Conservation (phyloP, 306 rosid genomes). For the Begonia peltatifolia region DNA sequence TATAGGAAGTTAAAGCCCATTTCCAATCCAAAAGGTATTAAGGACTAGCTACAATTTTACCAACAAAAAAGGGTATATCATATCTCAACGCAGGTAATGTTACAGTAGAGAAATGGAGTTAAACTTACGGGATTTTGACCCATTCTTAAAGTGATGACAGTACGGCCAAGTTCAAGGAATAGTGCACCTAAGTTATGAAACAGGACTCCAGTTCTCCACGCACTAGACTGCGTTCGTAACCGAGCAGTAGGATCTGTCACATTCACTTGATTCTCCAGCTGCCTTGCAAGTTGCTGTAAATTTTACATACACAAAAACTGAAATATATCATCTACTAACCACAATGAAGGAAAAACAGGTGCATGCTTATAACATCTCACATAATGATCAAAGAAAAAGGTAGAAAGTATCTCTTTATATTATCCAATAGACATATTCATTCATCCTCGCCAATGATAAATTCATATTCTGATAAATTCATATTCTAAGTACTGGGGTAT, state of each 20-base stretch:
- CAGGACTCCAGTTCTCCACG: slow-evolving; percentile 50
- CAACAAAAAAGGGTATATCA: no score
- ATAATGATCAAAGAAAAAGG: background rate
- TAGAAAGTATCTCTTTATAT: no score
- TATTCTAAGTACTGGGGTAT: no score
- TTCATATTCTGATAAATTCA: background rate
- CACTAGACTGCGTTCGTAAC: slow-evolving; percentile 45
- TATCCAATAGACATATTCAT: background rate
- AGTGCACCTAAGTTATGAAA: slow-evolving; percentile 80
- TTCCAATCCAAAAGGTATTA: no score
- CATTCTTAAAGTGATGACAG: slow-evolving; percentile 74
- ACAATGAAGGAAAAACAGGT: slow-evolving; percentile 7
- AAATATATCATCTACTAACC: slow-evolving; percentile 10
- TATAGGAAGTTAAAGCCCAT: no score
- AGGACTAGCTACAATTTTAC: no score
- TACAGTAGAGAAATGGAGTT: slow-evolving; percentile 11
- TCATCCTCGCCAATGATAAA: slow-evolving; percentile 1
- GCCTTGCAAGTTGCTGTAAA: slow-evolving; percentile 63
- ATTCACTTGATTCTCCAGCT: slow-evolving; percentile 71
- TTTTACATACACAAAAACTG: slow-evolving; percentile 10
- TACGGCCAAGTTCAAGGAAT: slow-evolving; percentile 96
- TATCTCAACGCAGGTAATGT: slow-evolving; percentile 4
- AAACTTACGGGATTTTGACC: slow-evolving; percentile 69
- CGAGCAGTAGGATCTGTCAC: slow-evolving; percentile 48
- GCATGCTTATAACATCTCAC: slow-evolving; percentile 8